These are phyloP conservation scores for Boletus pseudopeckii DNA, from an alignment of 768 basidiomycete species.

Conservation along the genomic window DNA sequence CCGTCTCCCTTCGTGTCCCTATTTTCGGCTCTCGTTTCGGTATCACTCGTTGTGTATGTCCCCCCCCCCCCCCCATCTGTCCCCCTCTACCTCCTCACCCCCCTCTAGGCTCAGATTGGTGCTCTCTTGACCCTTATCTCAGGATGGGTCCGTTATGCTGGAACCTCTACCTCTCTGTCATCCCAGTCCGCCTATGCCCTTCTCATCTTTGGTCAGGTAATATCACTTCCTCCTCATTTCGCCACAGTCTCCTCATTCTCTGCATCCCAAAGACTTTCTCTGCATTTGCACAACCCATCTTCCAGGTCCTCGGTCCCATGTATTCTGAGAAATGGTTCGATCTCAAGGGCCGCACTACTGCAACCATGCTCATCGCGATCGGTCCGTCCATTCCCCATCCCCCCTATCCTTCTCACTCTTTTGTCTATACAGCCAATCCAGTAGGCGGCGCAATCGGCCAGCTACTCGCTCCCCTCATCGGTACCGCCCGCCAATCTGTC, in stretches of 20 bases:
- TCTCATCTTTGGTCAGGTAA: constrained; percentile 68
- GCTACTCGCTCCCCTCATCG: constrained; percentile 62
- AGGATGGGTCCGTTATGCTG: constrained; percentile 76
- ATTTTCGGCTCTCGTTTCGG: constrained; percentile 56
- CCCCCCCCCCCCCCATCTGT: no score
- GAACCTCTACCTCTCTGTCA: constrained; percentile 54
- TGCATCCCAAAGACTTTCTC: constrained; percentile 49
- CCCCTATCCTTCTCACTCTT: neutral
- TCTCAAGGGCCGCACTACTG: constrained; percentile 70
- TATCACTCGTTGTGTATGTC: constrained; percentile 59
- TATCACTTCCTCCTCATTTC: neutral
- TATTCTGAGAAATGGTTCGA: constrained; percentile 87
- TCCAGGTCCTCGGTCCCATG: constrained; percentile 73
- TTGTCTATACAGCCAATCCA: constrained; percentile 54
- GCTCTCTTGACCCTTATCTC: constrained; percentile 52
- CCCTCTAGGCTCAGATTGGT: constrained; percentile 59
- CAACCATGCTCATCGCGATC: constrained; percentile 59
- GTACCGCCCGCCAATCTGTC: constrained; percentile 56
- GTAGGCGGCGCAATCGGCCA: constrained; percentile 73
- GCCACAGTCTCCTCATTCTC: neutral
- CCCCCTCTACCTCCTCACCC: neutral
- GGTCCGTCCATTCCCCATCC: constrained; percentile 25
- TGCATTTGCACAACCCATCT: constrained; percentile 65
- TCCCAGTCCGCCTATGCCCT: constrained; percentile 56
- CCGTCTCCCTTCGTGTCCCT: constrained; percentile 58